Evolutionary conservation across 106 monocot species (phyloP).

Genomic region (Dioscorea alata): DNA sequence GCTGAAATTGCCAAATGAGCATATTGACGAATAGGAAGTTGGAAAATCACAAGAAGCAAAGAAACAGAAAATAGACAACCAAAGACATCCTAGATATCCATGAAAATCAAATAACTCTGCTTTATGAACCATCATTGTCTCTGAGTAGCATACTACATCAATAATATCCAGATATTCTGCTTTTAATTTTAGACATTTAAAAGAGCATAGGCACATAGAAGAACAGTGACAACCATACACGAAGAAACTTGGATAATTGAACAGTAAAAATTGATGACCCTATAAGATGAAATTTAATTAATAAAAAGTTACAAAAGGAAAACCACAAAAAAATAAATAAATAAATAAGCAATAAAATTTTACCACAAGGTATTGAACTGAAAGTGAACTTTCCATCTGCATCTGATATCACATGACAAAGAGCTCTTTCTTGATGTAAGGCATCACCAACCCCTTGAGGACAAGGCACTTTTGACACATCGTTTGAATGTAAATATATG

Average conservation of each 20-base stretch:
- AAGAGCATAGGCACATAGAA: too few relatives aligned
- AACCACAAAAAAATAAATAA: not conserved
- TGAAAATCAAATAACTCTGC: too few relatives aligned
- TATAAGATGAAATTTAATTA: too few relatives aligned
- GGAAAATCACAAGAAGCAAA: not conserved
- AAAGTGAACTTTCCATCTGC: constrained; percentile 82
- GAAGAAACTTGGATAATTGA: too few relatives aligned
- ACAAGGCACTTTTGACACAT: constrained; percentile 63
- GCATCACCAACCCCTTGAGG: constrained; percentile 55
- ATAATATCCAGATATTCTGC: too few relatives aligned
- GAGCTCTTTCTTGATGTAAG: constrained; percentile 46
- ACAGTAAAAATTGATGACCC: not conserved
- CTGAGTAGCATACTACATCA: too few relatives aligned
- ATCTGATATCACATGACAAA: constrained; percentile 89
- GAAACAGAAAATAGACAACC: not conserved
- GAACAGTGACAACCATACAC: too few relatives aligned
- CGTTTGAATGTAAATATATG: constrained; percentile 80
- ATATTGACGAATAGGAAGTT: too few relatives aligned
- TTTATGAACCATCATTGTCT: too few relatives aligned
- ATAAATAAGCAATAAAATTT: not conserved
- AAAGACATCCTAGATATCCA: not conserved
- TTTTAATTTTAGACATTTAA: too few relatives aligned
- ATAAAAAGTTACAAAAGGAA: not conserved
- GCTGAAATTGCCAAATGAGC: too few relatives aligned
- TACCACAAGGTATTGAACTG: constrained; percentile 91